Conservation (phyloP, 2,329 filamentous ascomycete species). For the Shiraia bambusicola region DNA sequence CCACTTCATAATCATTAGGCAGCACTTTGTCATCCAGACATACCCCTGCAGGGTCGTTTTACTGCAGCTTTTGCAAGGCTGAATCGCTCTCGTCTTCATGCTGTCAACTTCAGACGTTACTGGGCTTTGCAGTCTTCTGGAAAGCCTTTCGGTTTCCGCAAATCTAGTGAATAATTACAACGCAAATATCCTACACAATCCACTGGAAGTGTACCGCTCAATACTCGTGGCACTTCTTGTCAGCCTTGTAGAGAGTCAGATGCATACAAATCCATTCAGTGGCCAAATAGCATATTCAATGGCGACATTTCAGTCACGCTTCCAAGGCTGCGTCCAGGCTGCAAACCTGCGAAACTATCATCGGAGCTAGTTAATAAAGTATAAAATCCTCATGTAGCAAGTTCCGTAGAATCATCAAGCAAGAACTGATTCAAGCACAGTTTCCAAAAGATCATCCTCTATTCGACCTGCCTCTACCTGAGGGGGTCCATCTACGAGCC, state of each 20-base stretch:
- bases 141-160: no score
- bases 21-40: no score
- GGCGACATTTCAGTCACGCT: conserved; percentile 33
- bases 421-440: conserved; percentile 40
- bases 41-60: no score
- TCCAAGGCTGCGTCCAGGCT: conserved; percentile 28
- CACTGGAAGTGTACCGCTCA: conserved; percentile 29
- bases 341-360: conserved; percentile 18
- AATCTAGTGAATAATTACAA: neutral
- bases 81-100: no score
- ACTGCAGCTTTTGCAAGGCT: no score
- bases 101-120: no score
- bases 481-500: conserved; percentile 67
- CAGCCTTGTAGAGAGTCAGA: conserved; percentile 6
- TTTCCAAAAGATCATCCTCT: conserved; percentile 68
- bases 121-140: no score
- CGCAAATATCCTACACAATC: conserved; percentile 17
- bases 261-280: conserved; percentile 32
- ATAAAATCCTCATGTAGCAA: neutral
- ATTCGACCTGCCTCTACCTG: conserved; percentile 61
- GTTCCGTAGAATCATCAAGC: neutral
- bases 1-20: no score
- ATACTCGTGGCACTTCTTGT: conserved; percentile 25
- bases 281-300: conserved; percentile 34
- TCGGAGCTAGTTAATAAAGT: conserved; percentile 29